phyloP scores from a whole-genome alignment of 768 basidiomycete genomes.

The Termitomyces sp. region DNA sequence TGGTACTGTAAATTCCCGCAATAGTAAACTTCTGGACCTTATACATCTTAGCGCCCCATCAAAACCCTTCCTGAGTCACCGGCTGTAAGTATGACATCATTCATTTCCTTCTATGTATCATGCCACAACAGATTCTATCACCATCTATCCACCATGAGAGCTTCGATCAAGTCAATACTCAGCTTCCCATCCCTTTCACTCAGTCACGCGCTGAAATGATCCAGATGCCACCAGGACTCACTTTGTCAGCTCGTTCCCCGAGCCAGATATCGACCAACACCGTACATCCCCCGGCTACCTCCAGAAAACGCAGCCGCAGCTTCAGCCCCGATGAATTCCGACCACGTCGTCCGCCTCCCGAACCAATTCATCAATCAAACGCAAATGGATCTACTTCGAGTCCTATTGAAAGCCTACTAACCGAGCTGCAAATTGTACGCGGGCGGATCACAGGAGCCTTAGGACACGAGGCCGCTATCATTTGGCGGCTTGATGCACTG shows the following conservation, averaged over 20 bases:
- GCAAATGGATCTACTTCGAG: neutral
- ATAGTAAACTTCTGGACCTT: neutral
- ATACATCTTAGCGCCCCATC: neutral
- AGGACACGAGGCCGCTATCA: slow-evolving; percentile 20
- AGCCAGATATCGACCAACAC: neutral
- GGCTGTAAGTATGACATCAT: neutral
- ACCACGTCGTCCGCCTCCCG: neutral
- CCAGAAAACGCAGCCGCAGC: slow-evolving; percentile 11
- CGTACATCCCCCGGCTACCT: neutral
- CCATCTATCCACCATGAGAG: neutral
- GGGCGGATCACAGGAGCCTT: slow-evolving; percentile 19
- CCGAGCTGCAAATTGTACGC: slow-evolving; percentile 23
- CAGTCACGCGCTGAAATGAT: neutral
- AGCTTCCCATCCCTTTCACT: neutral
- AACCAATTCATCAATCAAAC: neutral
- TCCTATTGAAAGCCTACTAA: slow-evolving; percentile 17
- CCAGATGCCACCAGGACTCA: slow-evolving; percentile 11
- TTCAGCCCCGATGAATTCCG: neutral
- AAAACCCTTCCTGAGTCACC: slow-evolving; percentile 6
- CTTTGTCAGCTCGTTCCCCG: neutral
- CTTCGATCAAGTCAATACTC: slow-evolving; percentile 1
- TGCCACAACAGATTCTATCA: neutral
- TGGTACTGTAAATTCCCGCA: neutral
- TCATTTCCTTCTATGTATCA: neutral
- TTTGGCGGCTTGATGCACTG: slow-evolving; percentile 20